A percentile compares a stretch with the other conserved stretches of the same genome.
Conservation (phyloP, 2,329 filamentous ascomycete genomes). For the Ophiostoma australiae region DNA sequence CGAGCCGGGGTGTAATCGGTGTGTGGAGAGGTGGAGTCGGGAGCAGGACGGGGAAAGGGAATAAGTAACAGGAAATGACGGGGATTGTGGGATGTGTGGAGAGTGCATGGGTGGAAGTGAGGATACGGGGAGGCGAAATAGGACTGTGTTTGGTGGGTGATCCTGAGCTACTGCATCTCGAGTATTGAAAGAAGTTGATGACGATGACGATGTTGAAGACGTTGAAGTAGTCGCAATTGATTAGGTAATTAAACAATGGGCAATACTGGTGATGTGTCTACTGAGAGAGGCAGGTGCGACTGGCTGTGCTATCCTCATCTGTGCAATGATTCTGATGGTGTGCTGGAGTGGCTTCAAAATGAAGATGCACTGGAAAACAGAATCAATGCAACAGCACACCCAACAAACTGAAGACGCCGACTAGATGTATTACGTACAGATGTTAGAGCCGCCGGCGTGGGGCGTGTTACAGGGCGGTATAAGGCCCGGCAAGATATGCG, state of each 20-base stretch:
- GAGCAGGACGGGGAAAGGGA: slow-evolving; percentile 9
- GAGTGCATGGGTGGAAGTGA: not conserved
- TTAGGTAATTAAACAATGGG: not conserved
- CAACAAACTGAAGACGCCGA: not conserved
- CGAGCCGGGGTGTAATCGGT: not conserved
- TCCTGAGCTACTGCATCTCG: not conserved
- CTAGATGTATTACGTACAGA: not conserved
- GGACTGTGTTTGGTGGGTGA: not conserved
- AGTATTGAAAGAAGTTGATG: not conserved
- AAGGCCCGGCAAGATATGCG: not conserved
- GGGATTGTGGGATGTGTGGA: not conserved
- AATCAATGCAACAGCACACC: not conserved
- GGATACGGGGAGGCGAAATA: not conserved
- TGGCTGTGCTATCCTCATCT: not conserved
- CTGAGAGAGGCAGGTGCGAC: not conserved
- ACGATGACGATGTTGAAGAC: not conserved
- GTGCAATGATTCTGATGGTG: not conserved
- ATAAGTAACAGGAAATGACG: not conserved
- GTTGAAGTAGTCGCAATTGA: not conserved
- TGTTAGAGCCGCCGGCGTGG: not conserved
- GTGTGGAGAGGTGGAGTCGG: slow-evolving; percentile 2
- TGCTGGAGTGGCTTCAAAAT: not conserved
- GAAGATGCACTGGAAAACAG: not conserved
- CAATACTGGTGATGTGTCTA: not conserved
- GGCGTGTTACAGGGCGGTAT: not conserved